Evolutionary conservation across 345 rosid genomes (phyloP), one percentile per base, ranked within the genome.

Genomic region (Eucalyptus virginea): DNA sequence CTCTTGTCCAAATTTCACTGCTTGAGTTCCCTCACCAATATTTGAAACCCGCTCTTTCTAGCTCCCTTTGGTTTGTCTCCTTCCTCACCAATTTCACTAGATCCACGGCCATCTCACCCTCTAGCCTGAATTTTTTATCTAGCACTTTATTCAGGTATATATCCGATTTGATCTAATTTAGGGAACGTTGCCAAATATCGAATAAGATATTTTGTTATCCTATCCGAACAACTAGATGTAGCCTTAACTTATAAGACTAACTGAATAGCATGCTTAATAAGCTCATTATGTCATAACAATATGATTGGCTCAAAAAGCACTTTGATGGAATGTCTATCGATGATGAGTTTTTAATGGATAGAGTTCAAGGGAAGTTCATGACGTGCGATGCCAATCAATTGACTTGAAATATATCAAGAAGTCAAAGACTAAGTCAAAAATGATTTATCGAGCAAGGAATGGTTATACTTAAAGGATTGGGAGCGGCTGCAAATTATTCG

Each of bases 1-100:
- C 62, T 56, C 13, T 24, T 56, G 62, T 56, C 30, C 0, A 56
- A 0, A 1, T 56, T 2, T 56, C 13, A 24, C 0, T 23, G 62
- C 62, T 56, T 56, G 30, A 56, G 62, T 9, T 56, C 6, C 6
- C 62, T 56, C 62, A 24, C 62, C 0, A 3, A 24, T 56, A 24
- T 56, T 23, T 24, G 30, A 56, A 56, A 56, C 13, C 13, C 3
- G 30, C 62, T 56, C 62, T 56, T 23, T 52, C 24, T 56, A 24
- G 13, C 62, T 56, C 13, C 62, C 30, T 56, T 11, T 0, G 62
- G 3, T 24, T 24, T 24, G 62, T 56, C 62, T 56, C 62, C 62
- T 56, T 56, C 28, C 28, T 24, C 1, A 0, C 62, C 62, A 56
- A 24, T 5, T 56, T 56, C 3, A 2, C 30, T 24, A 56, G 6